A percentile compares a stretch with the other conserved stretches of the same genome.
Evolutionary conservation across 768 basidiomycete genomes (phyloP).

Genomic region (Lactarius psammicola): DNA sequence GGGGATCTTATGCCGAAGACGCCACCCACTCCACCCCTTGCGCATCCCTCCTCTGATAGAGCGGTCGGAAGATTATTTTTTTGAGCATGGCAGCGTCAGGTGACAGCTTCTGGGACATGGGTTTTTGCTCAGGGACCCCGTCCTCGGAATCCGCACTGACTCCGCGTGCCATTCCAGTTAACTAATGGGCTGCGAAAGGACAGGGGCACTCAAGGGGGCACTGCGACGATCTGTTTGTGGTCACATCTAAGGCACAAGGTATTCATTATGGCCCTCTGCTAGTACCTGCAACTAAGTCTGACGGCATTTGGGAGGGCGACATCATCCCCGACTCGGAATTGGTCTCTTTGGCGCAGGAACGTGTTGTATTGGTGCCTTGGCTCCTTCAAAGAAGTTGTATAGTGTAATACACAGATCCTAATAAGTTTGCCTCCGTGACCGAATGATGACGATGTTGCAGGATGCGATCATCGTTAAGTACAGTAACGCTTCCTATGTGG

Average conservation of each 20-base stretch:
- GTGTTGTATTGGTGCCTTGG: not conserved
- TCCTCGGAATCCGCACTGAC: not conserved
- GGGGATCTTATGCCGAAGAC: too few relatives aligned
- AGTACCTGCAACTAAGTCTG: not conserved
- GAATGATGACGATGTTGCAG: too few relatives aligned
- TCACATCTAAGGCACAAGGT: not conserved
- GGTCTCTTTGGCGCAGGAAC: not conserved
- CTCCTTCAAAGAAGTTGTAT: too few relatives aligned
- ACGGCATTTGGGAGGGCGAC: not conserved
- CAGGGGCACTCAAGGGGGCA: not conserved
- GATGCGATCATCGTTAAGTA: too few relatives aligned
- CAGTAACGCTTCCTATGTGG: too few relatives aligned
- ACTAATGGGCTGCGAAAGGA: not conserved
- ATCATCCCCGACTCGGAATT: not conserved
- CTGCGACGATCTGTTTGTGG: not conserved
- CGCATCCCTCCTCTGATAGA: too few relatives aligned
- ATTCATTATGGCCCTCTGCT: too few relatives aligned
- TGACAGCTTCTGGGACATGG: not conserved
- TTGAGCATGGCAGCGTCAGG: not conserved
- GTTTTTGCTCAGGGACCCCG: not conserved
- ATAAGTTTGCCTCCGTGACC: too few relatives aligned
- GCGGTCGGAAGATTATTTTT: too few relatives aligned
- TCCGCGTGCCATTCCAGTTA: not conserved
- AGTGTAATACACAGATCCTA: too few relatives aligned
- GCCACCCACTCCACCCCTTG: too few relatives aligned